Evolutionary conservation across 2,329 filamentous ascomycete genomes (phyloP).

Genomic region (Fusarium nanum): DNA sequence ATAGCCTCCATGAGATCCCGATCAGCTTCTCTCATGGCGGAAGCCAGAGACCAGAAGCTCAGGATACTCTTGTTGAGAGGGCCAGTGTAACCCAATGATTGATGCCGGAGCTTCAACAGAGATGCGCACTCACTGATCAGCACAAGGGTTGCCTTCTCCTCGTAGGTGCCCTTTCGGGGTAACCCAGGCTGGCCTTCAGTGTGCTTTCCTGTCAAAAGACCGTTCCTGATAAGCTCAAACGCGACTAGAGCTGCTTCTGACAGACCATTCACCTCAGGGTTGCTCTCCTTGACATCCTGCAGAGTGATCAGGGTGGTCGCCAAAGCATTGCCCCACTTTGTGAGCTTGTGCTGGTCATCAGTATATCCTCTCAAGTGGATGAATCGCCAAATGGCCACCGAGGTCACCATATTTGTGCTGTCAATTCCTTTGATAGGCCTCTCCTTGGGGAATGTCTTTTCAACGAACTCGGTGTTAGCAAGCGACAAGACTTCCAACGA

Average conservation of each 20-base stretch:
- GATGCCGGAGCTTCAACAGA: conserved; percentile 83
- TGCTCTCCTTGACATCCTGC: conserved; percentile 62
- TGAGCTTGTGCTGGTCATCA: conserved; percentile 81
- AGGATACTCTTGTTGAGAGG: conserved; percentile 91
- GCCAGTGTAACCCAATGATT: conserved; percentile 90
- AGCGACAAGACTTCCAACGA: conserved; percentile 75
- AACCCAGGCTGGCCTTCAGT: conserved; percentile 66
- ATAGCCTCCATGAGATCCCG: conserved; percentile 88
- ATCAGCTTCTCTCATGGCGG: conserved; percentile 80
- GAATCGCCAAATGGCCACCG: conserved; percentile 87
- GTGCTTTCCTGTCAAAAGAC: conserved; percentile 78
- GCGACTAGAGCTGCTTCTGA: conserved; percentile 86
- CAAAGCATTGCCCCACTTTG: conserved; percentile 84
- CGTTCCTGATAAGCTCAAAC: conserved; percentile 84
- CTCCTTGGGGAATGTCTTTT: conserved; percentile 73
- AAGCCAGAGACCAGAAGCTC: conserved; percentile 85
- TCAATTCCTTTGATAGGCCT: conserved; percentile 71
- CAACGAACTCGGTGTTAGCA: conserved; percentile 74
- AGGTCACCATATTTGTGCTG: conserved; percentile 72
- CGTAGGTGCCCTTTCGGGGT: conserved; percentile 68
- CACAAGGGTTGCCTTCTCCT: conserved; percentile 81
- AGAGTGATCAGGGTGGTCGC: conserved; percentile 74
- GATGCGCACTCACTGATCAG: conserved; percentile 89
- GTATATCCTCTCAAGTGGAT: conserved; percentile 90
- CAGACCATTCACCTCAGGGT: conserved; percentile 61